These are phyloP conservation scores for Alternaria sp. DNA, from an alignment of 2,329 filamentous ascomycete genomes.

Conservation along the genomic window DNA sequence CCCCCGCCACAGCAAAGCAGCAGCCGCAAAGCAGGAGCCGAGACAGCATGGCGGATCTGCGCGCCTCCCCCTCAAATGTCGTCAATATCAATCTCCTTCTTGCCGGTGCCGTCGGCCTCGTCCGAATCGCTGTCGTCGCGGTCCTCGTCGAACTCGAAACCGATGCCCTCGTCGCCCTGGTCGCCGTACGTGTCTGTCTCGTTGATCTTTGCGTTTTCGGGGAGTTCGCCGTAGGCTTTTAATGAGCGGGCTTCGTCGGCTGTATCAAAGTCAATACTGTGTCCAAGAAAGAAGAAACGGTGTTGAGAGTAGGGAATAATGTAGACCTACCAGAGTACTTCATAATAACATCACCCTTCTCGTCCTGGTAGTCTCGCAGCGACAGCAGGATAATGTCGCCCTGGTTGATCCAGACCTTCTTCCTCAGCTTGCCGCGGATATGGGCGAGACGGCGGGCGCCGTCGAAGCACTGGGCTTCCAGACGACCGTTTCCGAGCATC, in stretches of 20 bases:
- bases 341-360: conserved; percentile 91
- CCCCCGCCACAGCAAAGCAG: conserved; percentile 22
- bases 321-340: conserved; percentile 69
- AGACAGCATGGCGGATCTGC: conserved; percentile 49
- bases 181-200: conserved; percentile 94
- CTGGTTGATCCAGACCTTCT: conserved; percentile 97
- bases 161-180: conserved; percentile 89
- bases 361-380: conserved; percentile 90
- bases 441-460: conserved; percentile 84
- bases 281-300: too few species aligned
- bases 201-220: conserved; percentile 99
- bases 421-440: conserved; percentile 94
- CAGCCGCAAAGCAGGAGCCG: conserved; percentile 23
- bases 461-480: conserved; percentile 95
- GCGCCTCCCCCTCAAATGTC: conserved; percentile 69
- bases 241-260: conserved; percentile 89
- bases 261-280: too few species aligned
- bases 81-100: conserved; percentile 91
- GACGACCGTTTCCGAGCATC: conserved; percentile 94
- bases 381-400: conserved; percentile 76
- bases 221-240: conserved; percentile 96
- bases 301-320: too few species aligned
- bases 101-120: conserved; percentile 65
- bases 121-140: conserved; percentile 62
- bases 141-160: conserved; percentile 99